phyloP scores from a whole-genome alignment of 139 green algal genomes.

The Picochlorum sp. region DNA sequence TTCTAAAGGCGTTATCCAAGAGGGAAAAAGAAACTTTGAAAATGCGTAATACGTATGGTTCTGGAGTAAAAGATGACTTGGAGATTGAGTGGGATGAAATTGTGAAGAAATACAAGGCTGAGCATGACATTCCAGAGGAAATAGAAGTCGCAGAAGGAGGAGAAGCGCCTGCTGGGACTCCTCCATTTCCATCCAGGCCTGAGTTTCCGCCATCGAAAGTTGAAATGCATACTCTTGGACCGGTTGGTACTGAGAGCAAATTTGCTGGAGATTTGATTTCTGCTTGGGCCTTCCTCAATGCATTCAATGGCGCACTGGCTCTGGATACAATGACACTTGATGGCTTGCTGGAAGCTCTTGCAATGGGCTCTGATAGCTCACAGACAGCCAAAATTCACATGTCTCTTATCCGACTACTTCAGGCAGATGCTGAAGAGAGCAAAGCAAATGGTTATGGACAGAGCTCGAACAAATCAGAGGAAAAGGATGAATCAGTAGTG shows the following conservation, averaged over 20 bases:
- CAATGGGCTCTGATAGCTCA: constrained; percentile 23
- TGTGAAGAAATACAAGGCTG: constrained; percentile 17
- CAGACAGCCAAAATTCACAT: constrained; percentile 62
- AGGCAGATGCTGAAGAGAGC: constrained; percentile 26
- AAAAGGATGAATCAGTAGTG: constrained; percentile 7
- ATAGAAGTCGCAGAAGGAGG: not conserved
- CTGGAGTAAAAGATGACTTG: constrained; percentile 57
- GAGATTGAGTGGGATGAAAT: constrained; percentile 64
- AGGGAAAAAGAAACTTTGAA: constrained; percentile 38
- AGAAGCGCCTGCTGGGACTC: constrained; percentile 2
- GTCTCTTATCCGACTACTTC: constrained; percentile 51
- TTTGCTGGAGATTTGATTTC: constrained; percentile 40
- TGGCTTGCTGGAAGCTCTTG: constrained; percentile 27
- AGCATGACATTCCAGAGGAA: constrained; percentile 2
- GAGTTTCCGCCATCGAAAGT: constrained; percentile 56
- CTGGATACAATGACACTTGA: constrained; percentile 29
- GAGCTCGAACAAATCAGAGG: not conserved
- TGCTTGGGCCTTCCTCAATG: constrained; percentile 55
- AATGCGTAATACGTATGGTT: constrained; percentile 14
- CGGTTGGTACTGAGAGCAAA: not conserved
- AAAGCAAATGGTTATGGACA: not conserved
- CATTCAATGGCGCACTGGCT: constrained; percentile 60
- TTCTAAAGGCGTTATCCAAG: constrained; percentile 32
- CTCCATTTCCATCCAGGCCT: constrained; percentile 31
- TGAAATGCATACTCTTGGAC: constrained; percentile 13